Evolutionary conservation across 1,284 basidiomycete genomes (phyloP).

Genomic region (Trichosporon sp.): DNA sequence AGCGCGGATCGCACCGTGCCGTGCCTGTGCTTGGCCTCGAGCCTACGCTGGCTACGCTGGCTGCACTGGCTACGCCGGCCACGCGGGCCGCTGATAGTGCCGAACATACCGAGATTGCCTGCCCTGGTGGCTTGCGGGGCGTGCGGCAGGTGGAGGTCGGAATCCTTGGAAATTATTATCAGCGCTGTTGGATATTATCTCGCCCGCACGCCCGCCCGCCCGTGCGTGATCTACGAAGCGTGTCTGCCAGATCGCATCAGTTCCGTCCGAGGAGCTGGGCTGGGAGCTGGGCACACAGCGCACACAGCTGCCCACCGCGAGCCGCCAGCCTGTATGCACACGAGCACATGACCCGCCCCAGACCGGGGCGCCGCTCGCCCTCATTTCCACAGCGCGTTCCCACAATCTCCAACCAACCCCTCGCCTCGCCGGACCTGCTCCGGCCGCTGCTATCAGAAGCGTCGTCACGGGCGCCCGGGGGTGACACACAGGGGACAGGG

Average conservation of each 20-base stretch:
- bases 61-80: too few species aligned
- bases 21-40: neutral
- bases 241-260: too few species aligned
- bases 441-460: neutral
- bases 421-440: neutral
- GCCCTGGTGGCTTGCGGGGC: neutral
- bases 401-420: neutral
- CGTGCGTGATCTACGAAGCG: neutral
- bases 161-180: slow-evolving; percentile 5
- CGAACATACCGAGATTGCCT: slow-evolving; percentile 4
- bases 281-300: too few species aligned
- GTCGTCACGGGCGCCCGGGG: neutral
- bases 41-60: too few species aligned
- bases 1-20: neutral
- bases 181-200: neutral
- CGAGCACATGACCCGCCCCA: neutral
- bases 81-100: slow-evolving; percentile 1
- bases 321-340: neutral
- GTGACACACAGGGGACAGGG: neutral
- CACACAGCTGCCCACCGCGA: too few species aligned
- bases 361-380: neutral
- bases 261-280: neutral
- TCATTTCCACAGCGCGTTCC: neutral
- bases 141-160: neutral
- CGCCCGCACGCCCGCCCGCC: neutral